phyloP scores from a whole-genome alignment of 352 stramenopile species.

The Sclerospora graminicola region DNA sequence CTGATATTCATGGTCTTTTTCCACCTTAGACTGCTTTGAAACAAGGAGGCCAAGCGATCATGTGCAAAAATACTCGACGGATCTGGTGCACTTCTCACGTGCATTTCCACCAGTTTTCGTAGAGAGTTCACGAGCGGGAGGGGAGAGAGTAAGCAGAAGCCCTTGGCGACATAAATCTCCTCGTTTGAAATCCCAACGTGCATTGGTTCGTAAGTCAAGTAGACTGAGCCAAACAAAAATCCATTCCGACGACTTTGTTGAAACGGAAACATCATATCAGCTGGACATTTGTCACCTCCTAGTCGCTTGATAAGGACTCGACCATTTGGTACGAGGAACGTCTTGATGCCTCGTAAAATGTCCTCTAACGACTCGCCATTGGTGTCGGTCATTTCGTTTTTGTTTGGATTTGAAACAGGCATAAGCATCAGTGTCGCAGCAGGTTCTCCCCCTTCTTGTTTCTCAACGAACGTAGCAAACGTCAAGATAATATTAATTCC shows the following conservation, averaged over 20 bases:
- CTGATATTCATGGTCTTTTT: constrained; percentile 25
- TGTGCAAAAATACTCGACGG: constrained; percentile 37
- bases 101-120: constrained; percentile 43
- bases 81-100: constrained; percentile 25
- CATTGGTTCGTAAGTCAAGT: constrained; percentile 59
- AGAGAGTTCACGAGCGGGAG: constrained; percentile 53
- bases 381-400: constrained; percentile 1
- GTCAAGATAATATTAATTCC: constrained; percentile 51
- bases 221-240: constrained; percentile 69
- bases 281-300: constrained; percentile 23
- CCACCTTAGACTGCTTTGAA: constrained; percentile 28
- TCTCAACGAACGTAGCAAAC: constrained; percentile 59
- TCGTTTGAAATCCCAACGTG: constrained; percentile 33
- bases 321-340: constrained; percentile 63
- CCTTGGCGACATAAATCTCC: constrained; percentile 47
- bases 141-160: constrained; percentile 56
- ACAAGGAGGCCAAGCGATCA: constrained; percentile 34
- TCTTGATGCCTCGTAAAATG: constrained; percentile 43
- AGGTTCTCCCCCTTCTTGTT: constrained; percentile 26
- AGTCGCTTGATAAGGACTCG: constrained; percentile 35
- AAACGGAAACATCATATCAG: constrained; percentile 60
- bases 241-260: constrained; percentile 66
- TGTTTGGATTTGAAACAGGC: constrained; percentile 29
- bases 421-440: constrained; percentile 47
- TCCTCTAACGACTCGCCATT: constrained; percentile 37